Evolutionary conservation across 2,329 filamentous ascomycete genomes (phyloP), one percentile per base, ranked within the genome.

Genomic region (Cylindrodendrum hubeiense): DNA sequence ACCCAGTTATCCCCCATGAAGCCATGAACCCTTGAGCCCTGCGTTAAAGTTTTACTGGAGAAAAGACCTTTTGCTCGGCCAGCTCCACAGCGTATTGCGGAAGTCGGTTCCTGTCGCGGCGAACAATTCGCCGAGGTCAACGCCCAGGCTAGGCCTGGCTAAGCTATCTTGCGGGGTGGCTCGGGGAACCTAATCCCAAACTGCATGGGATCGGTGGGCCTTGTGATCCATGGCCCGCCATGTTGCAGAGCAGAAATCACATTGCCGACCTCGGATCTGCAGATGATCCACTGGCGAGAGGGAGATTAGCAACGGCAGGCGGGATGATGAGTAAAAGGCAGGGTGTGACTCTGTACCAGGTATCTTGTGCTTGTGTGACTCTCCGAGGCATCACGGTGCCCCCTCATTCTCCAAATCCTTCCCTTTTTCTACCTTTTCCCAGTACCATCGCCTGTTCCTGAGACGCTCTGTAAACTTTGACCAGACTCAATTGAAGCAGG

Each of bases 201-300:
- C n/a, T 4, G 63, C 54, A n/a, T 19, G 39, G 37, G 63, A 61
- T 57, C 52, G 12, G 46, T 24, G 57, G 63, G 39, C 47, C 55
- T 65, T 56, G 52, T 60, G 62, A 57, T 51, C 9, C 28, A 44
- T 43, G n/a, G 26, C 30, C 51, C 13, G 37, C 12, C 17, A 26
- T 43, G 44, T 44, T 41, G 55, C 50, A 60, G 43, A n/a, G 62
- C 43, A 37, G 52, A 57, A 30, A 28, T 47, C 26, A 39, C 21
- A 15, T 26, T 56, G 51, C 62, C 62, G 62, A 65, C 62, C 43
- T 65, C 62, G 62, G 62, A 59, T 63, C 50, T 24, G 56, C 34
- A 21, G 30, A 47, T 46, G 62, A 61, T 55, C 56, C 56, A 61
- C 57, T 56, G 52, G 52, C 19, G 26, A 55, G 28, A 41, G 51